A percentile compares a stretch with the other conserved stretches of the same genome.
phyloP scores from a whole-genome alignment of 129 eudicot genomes.

The Calendula officinalis region DNA sequence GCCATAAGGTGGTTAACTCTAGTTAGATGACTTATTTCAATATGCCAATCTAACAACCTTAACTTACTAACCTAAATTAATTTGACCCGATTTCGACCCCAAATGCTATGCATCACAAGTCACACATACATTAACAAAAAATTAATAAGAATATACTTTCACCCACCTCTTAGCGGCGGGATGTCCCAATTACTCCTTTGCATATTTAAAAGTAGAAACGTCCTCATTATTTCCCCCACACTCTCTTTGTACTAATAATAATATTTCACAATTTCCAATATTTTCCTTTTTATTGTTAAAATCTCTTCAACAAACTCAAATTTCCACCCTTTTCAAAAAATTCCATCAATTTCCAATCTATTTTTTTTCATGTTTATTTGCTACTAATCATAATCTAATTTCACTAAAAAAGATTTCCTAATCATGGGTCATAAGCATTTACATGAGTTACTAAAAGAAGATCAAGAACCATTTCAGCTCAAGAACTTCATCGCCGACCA shows the following conservation, averaged over 20 bases:
- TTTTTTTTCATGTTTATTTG: neutral
- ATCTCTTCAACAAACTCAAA: slow-evolving; percentile 36
- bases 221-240: slow-evolving; percentile 35
- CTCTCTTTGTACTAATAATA: neutral
- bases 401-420: neutral
- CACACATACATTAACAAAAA: too few relatives aligned
- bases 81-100: too few relatives aligned
- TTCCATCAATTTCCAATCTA: slow-evolving; percentile 11
- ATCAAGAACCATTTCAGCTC: slow-evolving; percentile 88
- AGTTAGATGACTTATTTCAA: too few relatives aligned
- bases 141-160: slow-evolving; percentile 9
- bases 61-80: too few relatives aligned
- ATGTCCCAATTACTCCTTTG: slow-evolving; percentile 23
- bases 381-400: neutral
- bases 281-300: slow-evolving; percentile 29
- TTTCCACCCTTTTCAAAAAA: slow-evolving; percentile 8
- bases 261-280: slow-evolving; percentile 25
- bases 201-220: slow-evolving; percentile 60
- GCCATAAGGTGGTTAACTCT: too few relatives aligned
- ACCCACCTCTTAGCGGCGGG: slow-evolving; percentile 26
- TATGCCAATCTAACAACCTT: too few relatives aligned
- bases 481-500: slow-evolving; percentile 55
- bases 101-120: too few relatives aligned
- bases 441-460: slow-evolving; percentile 68
- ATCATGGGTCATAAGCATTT: slow-evolving; percentile 45